phyloP scores from a whole-genome alignment of 805 yeast species.

The Kodamaea sagamina region DNA sequence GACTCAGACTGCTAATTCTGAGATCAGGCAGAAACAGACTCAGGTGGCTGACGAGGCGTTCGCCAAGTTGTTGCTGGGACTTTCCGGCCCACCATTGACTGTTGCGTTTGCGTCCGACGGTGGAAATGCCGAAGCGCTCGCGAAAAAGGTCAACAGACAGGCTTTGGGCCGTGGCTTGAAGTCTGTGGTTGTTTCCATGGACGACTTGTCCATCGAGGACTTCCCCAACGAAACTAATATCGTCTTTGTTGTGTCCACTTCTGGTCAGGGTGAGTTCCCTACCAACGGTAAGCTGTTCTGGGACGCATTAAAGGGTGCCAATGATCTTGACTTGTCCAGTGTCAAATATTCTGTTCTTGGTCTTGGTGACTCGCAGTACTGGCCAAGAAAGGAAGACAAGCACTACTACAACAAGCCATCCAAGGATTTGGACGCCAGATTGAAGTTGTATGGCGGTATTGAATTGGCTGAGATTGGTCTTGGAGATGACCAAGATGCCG shows the following conservation, averaged over 20 bases:
- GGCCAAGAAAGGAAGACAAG: constrained; percentile 97
- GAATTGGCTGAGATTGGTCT: constrained; percentile 74
- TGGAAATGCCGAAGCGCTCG: constrained; percentile 82
- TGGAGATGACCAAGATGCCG: constrained; percentile 98
- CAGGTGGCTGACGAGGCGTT: constrained; percentile 76
- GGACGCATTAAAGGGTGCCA: constrained; percentile 66
- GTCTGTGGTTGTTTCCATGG: constrained; percentile 65
- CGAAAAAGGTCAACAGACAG: constrained; percentile 74
- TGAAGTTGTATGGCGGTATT: constrained; percentile 71
- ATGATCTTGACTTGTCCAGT: constrained; percentile 62
- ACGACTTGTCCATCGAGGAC: constrained; percentile 72
- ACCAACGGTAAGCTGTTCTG: constrained; percentile 77
- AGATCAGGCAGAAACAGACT: constrained; percentile 59
- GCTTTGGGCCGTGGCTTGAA: constrained; percentile 80
- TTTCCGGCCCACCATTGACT: constrained; percentile 89
- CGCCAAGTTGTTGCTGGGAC: constrained; percentile 74
- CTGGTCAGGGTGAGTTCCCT: constrained; percentile 88
- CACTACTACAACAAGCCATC: constrained; percentile 93
- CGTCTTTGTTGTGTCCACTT: constrained; percentile 69
- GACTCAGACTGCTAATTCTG: constrained; percentile 58
- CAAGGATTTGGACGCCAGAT: constrained; percentile 65
- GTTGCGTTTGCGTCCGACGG: constrained; percentile 90
- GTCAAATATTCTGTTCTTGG: constrained; percentile 68
- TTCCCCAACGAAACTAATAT: constrained; percentile 69
- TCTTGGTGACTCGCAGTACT: constrained; percentile 81